These are phyloP conservation scores for Tetrahymena borealis DNA, from an alignment of 73 alveolate genomes.

Conservation along the genomic window DNA sequence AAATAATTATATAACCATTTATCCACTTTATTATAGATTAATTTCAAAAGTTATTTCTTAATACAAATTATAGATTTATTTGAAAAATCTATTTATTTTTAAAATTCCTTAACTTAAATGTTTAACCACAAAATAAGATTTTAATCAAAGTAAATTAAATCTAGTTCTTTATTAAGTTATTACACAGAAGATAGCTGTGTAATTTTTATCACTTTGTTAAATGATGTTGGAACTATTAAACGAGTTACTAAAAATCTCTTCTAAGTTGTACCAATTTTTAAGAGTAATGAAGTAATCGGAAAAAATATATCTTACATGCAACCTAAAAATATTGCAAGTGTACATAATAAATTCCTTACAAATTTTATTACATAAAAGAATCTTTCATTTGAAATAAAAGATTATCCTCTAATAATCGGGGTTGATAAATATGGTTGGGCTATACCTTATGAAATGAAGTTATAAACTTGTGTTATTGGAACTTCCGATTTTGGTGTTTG, in stretches of 20 bases:
- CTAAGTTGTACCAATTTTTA: not conserved
- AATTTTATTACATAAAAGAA: not conserved
- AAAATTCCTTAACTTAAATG: no score
- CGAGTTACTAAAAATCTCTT: not conserved
- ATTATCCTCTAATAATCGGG: not conserved
- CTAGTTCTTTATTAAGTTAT: no score
- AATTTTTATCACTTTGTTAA: not conserved
- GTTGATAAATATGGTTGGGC: not conserved
- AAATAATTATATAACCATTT: not conserved
- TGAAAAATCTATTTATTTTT: no score
- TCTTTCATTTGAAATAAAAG: not conserved
- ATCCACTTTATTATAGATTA: no score
- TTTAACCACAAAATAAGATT: no score
- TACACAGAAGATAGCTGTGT: not conserved
- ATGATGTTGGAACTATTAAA: not conserved
- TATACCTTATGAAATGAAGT: not conserved
- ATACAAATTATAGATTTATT: no score
- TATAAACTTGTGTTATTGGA: not conserved
- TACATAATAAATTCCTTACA: not conserved
- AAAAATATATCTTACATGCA: not conserved
- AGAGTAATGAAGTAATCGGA: not conserved
- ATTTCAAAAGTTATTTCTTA: no score
- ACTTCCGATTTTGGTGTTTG: not conserved
- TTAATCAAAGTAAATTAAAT: no score
- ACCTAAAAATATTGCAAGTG: not conserved